phyloP scores from a whole-genome alignment of 139 green algal genomes.

The Chloropicon primus region DNA sequence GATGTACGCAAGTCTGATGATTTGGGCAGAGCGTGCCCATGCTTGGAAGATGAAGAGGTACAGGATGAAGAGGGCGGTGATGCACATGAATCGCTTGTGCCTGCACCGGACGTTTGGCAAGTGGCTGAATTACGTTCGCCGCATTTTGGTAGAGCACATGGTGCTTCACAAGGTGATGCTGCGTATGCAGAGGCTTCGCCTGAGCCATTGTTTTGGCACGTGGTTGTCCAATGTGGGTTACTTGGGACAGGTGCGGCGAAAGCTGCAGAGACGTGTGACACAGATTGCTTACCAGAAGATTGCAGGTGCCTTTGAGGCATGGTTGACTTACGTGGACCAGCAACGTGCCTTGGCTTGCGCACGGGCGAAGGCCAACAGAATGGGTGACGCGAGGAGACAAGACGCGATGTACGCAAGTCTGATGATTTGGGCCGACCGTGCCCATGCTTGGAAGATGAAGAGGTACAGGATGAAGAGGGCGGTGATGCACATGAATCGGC shows the following conservation, averaged over 20 bases:
- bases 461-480: background rate
- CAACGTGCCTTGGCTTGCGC: background rate
- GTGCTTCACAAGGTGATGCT: background rate
- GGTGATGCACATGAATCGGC: background rate
- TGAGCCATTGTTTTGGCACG: background rate
- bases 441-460: background rate
- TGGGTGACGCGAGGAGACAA: background rate
- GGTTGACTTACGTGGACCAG: background rate
- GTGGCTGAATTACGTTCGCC: background rate
- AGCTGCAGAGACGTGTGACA: background rate
- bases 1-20: background rate
- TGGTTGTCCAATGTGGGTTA: background rate
- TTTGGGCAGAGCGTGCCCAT: background rate
- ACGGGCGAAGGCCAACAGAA: background rate
- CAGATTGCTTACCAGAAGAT: background rate
- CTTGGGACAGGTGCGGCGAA: background rate
- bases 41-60: background rate
- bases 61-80: background rate
- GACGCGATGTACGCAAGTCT: background rate
- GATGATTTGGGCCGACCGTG: background rate
- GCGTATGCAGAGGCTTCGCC: background rate
- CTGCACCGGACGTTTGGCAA: background rate
- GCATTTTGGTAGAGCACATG: background rate
- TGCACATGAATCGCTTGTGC: background rate
- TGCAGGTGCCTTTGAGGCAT: background rate